Percentiles rank a stretch among this genome's conserved stretches.
Evolutionary conservation across 345 rosid species (phyloP).

Genomic region (Carallia pectinifolia): DNA sequence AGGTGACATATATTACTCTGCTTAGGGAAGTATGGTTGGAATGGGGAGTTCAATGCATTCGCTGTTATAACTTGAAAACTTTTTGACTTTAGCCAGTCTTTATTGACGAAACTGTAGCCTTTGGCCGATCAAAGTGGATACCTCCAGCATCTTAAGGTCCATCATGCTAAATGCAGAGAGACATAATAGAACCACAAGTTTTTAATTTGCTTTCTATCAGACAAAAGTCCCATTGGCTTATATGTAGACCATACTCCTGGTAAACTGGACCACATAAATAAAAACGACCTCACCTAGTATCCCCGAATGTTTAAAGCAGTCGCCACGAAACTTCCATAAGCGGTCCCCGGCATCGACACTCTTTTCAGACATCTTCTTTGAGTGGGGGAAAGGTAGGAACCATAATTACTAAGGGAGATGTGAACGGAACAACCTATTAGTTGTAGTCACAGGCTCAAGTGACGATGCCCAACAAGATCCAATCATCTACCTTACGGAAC

Average conservation of each 20-base stretch:
- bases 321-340: background rate
- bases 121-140: no score
- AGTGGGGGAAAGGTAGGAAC: background rate
- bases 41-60: no score
- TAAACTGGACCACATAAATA: constrained; percentile 33
- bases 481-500: background rate
- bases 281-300: constrained; percentile 23
- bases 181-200: background rate
- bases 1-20: no score
- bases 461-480: background rate
- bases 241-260: constrained; percentile 14
- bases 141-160: background rate
- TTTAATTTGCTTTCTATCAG: background rate
- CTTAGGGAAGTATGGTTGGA: no score
- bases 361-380: background rate
- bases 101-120: no score
- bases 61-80: no score
- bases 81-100: no score
- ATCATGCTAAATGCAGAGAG: background rate
- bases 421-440: constrained; percentile 5
- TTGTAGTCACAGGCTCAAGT: background rate
- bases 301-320: constrained; percentile 13
- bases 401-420: background rate
- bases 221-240: background rate
- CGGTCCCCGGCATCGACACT: background rate